Conservation (phyloP, 306 rosid genomes). For the Ormosia semicastrata region DNA sequence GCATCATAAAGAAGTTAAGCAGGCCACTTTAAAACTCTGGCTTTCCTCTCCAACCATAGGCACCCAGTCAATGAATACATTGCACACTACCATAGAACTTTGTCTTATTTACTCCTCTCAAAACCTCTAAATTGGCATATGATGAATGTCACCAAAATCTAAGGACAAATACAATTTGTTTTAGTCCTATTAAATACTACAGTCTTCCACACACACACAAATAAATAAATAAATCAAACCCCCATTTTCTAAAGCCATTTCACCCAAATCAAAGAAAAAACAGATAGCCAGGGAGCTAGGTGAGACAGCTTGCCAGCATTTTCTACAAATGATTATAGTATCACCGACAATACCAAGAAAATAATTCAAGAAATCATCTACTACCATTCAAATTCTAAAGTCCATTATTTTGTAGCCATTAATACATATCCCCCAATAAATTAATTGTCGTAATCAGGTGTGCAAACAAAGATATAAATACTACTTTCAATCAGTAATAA, state of each 20-base stretch:
- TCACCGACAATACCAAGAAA: neutral
- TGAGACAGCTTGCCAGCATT: neutral
- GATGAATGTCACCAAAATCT: neutral
- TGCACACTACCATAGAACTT: neutral
- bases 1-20: neutral
- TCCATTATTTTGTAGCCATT: neutral
- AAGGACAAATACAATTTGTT: neutral
- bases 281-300: neutral
- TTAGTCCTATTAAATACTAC: neutral
- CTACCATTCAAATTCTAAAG: neutral
- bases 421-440: neutral
- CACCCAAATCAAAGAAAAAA: neutral
- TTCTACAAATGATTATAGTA: neutral
- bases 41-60: slow-evolving; percentile 18
- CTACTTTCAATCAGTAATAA: too few species aligned
- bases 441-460: neutral
- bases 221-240: neutral
- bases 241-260: neutral
- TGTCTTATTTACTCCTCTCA: neutral
- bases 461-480: neutral
- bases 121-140: slow-evolving; percentile 8
- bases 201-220: neutral
- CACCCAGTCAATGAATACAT: slow-evolving; percentile 3
- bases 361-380: neutral
- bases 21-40: too few species aligned